Evolutionary conservation across 768 basidiomycete genomes (phyloP).

Genomic region (Podaxis sp.): DNA sequence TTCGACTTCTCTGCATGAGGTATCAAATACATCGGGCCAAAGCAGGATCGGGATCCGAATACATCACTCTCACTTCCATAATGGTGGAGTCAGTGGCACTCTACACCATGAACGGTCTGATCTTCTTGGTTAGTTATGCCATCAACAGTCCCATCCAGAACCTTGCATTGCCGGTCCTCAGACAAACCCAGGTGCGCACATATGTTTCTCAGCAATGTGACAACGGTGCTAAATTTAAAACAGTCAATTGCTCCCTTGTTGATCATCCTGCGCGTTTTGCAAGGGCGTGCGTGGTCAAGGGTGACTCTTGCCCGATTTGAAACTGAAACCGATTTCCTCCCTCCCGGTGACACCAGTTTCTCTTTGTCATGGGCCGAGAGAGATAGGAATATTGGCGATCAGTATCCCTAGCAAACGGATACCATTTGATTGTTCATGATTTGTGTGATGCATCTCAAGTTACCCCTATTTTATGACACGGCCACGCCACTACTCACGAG

Average conservation of each 20-base stretch:
- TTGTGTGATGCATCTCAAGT: too few species aligned
- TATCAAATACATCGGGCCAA: slow-evolving; percentile 18
- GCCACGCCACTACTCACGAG: too few species aligned
- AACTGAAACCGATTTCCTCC: not conserved
- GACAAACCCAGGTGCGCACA: slow-evolving; percentile 18
- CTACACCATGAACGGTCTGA: slow-evolving; percentile 29
- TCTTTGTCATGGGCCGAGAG: too few species aligned
- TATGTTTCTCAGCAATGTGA: too few species aligned
- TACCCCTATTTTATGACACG: too few species aligned
- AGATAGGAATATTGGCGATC: not conserved
- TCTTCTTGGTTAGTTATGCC: slow-evolving; percentile 33
- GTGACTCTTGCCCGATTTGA: not conserved
- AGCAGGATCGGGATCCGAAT: slow-evolving; percentile 25
- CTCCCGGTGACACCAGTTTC: not conserved
- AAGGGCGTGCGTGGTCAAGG: not conserved
- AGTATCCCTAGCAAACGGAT: too few species aligned
- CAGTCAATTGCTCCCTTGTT: slow-evolving; percentile 3
- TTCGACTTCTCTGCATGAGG: slow-evolving; percentile 31
- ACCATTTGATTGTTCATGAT: too few species aligned
- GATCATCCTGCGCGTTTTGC: slow-evolving; percentile 1
- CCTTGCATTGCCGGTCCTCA: slow-evolving; percentile 24
- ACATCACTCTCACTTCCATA: slow-evolving; percentile 32
- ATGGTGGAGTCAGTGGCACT: slow-evolving; percentile 36
- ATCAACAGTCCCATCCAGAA: slow-evolving; percentile 25
- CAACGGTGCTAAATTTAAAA: not conserved